phyloP scores from a whole-genome alignment of 2,329 filamentous ascomycete species.

The Ceratocystiopsis minuta region DNA sequence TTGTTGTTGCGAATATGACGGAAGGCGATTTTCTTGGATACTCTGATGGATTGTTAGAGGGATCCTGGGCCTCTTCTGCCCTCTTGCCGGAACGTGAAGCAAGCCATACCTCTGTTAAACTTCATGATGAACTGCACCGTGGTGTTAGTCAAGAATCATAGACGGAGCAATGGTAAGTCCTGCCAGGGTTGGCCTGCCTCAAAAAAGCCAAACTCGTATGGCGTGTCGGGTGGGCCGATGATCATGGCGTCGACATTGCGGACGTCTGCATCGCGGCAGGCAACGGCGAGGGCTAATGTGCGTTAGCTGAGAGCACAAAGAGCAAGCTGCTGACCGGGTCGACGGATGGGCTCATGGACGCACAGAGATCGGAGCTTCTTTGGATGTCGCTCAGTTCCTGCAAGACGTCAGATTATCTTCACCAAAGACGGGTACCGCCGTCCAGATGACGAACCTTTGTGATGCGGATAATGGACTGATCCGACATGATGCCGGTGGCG shows the following conservation, averaged over 20 bases:
- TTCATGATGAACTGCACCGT: constrained; percentile 52
- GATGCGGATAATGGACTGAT: constrained; percentile 78
- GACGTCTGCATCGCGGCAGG: constrained; percentile 74
- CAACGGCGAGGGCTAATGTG: constrained; percentile 58
- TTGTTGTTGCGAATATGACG: constrained; percentile 63
- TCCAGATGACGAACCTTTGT: constrained; percentile 43
- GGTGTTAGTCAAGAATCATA: not conserved
- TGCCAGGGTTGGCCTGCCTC: constrained; percentile 39
- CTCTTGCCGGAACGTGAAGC: no score
- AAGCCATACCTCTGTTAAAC: constrained; percentile 49
- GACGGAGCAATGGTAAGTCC: no score
- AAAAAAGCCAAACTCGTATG: constrained; percentile 95
- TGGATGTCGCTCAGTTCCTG: constrained; percentile 79
- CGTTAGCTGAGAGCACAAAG: constrained; percentile 7
- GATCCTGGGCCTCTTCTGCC: no score
- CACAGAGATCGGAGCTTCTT: constrained; percentile 68
- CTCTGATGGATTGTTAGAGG: constrained; percentile 30
- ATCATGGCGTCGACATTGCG: constrained; percentile 76
- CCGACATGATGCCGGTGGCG: constrained; percentile 38
- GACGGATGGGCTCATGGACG: not conserved
- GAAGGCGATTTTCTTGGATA: constrained; percentile 55
- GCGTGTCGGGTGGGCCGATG: constrained; percentile 81
- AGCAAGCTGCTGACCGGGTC: constrained; percentile 2
- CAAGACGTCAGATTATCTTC: not conserved
- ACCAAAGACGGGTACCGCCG: not conserved